A percentile compares a stretch with the other conserved stretches of the same genome.
These are phyloP conservation scores for Musa troglodytarum DNA, from an alignment of 176 grass and related monocot genomes.

Conservation along the genomic window DNA sequence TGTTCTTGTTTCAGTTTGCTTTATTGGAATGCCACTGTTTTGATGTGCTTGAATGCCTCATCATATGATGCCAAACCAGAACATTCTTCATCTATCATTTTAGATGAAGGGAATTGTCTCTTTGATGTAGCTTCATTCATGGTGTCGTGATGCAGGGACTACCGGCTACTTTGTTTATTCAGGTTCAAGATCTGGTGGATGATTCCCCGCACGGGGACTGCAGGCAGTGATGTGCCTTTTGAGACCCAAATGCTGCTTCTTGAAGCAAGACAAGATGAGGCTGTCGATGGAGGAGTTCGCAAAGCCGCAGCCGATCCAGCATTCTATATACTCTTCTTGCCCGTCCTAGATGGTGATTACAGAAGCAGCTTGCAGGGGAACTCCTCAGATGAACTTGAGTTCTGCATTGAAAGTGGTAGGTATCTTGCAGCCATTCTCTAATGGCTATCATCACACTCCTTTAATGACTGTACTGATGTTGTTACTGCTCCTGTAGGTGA, in stretches of 20 bases:
- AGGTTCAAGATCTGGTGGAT: conserved; percentile 29
- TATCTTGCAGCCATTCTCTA: not conserved
- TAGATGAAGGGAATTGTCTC: not conserved
- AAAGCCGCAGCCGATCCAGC: not conserved
- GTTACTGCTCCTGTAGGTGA: conserved; percentile 9
- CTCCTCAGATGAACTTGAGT: conserved; percentile 25
- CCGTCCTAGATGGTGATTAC: conserved; percentile 16
- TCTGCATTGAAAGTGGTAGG: conserved; percentile 28
- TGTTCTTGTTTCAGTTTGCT: not conserved
- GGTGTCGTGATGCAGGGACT: conserved; percentile 1
- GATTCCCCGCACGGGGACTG: conserved; percentile 23
- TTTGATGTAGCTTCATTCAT: not conserved
- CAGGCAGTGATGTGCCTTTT: conserved; percentile 19
- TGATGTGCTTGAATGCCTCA: not conserved
- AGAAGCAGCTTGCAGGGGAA: conserved; percentile 30
- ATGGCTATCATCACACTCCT: not conserved
- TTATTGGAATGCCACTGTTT: not conserved
- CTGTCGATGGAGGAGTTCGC: not conserved
- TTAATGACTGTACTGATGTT: no score
- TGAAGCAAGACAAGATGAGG: conserved; percentile 3
- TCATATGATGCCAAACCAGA: not conserved
- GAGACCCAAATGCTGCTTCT: conserved; percentile 33
- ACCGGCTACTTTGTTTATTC: conserved; percentile 22
- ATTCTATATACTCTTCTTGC: conserved; percentile 19
- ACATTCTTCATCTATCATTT: not conserved